Percentiles rank a stretch among this genome's conserved stretches.
Evolutionary conservation across 1,284 basidiomycete species (phyloP).

Genomic region (Meripilus lineatus): DNA sequence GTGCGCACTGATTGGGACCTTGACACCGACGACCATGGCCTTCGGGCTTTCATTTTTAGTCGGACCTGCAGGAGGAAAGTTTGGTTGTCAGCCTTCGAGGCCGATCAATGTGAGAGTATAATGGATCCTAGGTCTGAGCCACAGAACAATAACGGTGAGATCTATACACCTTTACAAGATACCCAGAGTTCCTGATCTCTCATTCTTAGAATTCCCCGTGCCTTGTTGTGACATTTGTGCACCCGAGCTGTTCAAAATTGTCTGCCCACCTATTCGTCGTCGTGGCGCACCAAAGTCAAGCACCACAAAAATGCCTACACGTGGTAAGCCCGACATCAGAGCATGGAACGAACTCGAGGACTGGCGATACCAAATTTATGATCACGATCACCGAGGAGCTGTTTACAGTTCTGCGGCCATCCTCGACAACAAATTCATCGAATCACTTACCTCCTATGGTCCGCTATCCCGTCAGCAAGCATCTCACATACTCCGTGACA

Average conservation of each 20-base stretch:
- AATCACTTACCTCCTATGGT: background rate
- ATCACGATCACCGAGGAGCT: constrained; percentile 4
- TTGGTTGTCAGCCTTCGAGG: constrained; percentile 12
- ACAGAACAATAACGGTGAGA: background rate
- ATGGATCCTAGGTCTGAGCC: no score
- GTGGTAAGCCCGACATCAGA: constrained; percentile 3
- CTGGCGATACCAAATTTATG: constrained; percentile 7
- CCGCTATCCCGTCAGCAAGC: background rate
- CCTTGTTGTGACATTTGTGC: constrained; percentile 16
- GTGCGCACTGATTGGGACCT: background rate
- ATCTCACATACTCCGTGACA: background rate
- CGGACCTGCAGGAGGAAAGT: constrained; percentile 12
- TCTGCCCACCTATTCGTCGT: background rate
- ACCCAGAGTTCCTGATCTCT: background rate
- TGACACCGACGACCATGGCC: constrained; percentile 11
- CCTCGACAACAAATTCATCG: constrained; percentile 7
- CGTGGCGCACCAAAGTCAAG: constrained; percentile 2
- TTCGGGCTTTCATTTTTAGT: constrained; percentile 14
- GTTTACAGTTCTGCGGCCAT: constrained; percentile 5
- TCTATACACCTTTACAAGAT: background rate
- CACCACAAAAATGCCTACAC: background rate
- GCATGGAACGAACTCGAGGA: background rate
- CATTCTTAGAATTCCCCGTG: background rate
- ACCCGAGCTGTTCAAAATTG: constrained; percentile 10
- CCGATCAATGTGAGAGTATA: no score